phyloP scores from a whole-genome alignment of 371 early-diverging fungal species.

The Mortierella sp. region DNA sequence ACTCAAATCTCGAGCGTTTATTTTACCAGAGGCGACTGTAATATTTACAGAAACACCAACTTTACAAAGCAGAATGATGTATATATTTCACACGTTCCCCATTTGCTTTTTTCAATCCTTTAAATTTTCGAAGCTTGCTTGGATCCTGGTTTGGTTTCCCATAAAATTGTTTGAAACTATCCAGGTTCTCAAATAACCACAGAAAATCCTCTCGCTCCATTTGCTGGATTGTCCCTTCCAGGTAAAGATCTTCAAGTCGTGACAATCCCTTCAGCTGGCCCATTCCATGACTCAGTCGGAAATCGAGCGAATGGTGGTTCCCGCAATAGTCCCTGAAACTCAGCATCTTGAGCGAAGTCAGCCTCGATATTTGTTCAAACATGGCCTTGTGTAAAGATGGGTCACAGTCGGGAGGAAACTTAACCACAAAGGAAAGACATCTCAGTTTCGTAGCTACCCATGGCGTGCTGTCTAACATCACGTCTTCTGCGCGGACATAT shows the following conservation, averaged over 20 bases:
- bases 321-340: background rate
- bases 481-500: background rate
- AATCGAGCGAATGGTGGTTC: background rate
- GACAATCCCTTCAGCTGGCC: background rate
- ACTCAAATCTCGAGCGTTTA: too few relatives aligned
- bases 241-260: background rate
- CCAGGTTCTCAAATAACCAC: slow-evolving; percentile 1
- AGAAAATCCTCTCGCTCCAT: background rate
- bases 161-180: background rate
- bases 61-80: too few relatives aligned
- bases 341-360: background rate
- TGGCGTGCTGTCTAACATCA: background rate
- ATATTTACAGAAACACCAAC: too few relatives aligned
- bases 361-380: background rate
- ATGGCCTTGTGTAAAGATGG: background rate
- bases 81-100: too few relatives aligned
- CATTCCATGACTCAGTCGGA: background rate
- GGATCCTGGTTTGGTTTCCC: background rate
- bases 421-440: background rate
- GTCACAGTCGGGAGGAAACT: background rate
- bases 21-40: too few relatives aligned
- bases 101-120: background rate
- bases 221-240: background rate
- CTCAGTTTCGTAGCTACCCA: background rate
- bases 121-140: background rate